Base-by-base conservation (phyloP, 2,329 filamentous ascomycete genomes). In the Arthrobotrys musiformis region DNA sequence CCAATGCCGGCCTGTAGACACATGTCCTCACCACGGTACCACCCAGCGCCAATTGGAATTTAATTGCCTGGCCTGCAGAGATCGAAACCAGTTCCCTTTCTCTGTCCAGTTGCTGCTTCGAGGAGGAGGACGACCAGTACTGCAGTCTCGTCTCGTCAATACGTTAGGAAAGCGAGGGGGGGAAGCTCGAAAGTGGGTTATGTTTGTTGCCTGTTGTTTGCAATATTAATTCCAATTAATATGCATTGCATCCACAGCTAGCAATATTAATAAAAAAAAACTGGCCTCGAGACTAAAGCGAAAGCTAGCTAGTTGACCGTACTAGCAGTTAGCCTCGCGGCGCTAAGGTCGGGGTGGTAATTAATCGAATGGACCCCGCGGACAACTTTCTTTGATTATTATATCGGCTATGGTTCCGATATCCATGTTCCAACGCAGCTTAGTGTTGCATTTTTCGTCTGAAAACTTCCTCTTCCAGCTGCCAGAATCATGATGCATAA, bases 1-100 rank as follows among this genome's bases (percentile, higher is more conserved):
- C 33, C 26, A 28, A 40, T 52, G 66, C 66, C 30, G n/a, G 67
- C 67, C 35, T 70, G 28, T 30, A 70, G 66, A 70, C 66, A 70
- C 66, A 70, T 70, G 66, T 70, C 66, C 66, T 70, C 66, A 50
- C 19, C 26, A 8, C n/a, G n/a, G n/a, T n/a, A n/a, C n/a, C n/a
- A 52, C 35, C 52, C 24, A 58, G 54, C 54, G 13, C 19, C 50
- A 52, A 52, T 7, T 24, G 33, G 2, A 8, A 13, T 37, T 13
- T n/a, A n/a, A 35, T 35, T 11, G 30, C 5, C 30, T 11, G 30
- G 13, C n/a, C 44, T 24, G 19, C 1, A 48, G 4, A 48, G 44
- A 8, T 35, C 5, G 30, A 35, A 35, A 11, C n/a, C n/a, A 13
- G 44, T 11, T 19, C 0, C 15, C 8, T 11, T 46, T 70, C 67